Evolutionary conservation across 2,329 filamentous ascomycete species (phyloP).

Genomic region (Ophiobolus disseminans): DNA sequence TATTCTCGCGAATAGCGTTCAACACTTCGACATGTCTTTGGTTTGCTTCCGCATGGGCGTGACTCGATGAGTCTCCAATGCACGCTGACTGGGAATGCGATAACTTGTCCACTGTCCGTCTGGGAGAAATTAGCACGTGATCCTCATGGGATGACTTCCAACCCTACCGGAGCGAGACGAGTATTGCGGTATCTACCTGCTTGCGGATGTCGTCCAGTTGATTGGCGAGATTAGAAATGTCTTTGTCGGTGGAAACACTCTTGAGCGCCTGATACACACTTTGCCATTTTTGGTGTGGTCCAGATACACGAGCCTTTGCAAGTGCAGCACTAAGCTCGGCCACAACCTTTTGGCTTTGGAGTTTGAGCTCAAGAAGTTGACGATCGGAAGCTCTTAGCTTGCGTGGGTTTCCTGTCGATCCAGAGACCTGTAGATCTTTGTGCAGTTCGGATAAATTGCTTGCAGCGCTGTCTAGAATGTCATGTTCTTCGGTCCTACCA

Average conservation of each 20-base stretch:
- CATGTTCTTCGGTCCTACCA: not conserved
- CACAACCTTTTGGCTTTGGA: not conserved
- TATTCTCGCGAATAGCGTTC: not conserved
- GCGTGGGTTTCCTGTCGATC: not conserved
- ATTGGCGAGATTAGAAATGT: not conserved
- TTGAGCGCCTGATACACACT: slow-evolving; percentile 5
- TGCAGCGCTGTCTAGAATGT: slow-evolving; percentile 2
- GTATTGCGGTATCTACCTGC: slow-evolving; percentile 14
- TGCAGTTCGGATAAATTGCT: not conserved
- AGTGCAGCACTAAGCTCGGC: not conserved
- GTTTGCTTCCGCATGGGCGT: not conserved
- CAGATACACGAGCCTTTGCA: not conserved
- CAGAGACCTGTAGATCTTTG: not conserved
- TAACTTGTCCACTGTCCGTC: not conserved
- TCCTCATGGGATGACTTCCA: not conserved
- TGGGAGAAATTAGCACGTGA: too few species aligned
- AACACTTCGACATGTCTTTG: not conserved
- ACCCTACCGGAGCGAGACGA: slow-evolving; percentile 15
- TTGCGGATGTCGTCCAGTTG: slow-evolving; percentile 4
- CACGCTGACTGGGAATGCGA: not conserved
- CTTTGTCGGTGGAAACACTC: not conserved
- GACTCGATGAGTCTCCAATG: not conserved
- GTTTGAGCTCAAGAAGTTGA: not conserved
- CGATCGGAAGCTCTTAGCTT: not conserved
- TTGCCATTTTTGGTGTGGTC: not conserved